Conservation (phyloP, 129 eudicot genomes). For the Erigeron canadensis region DNA sequence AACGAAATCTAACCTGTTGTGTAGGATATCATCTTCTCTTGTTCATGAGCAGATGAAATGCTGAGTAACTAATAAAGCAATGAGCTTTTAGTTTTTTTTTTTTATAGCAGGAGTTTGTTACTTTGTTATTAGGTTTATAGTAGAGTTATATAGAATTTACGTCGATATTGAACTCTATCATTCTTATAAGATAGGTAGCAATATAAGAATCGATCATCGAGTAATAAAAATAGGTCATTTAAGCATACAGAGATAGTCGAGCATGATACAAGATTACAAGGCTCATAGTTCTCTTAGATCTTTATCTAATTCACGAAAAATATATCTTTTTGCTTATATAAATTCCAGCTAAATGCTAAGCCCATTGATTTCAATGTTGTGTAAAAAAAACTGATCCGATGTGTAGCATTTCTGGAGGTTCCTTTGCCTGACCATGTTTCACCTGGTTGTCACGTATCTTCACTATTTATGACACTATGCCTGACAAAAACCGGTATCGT, state of each 20-base stretch:
- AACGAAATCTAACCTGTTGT: too few species aligned
- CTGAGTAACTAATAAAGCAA: neutral
- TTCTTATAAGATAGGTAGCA: neutral
- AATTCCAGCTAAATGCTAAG: neutral
- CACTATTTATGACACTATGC: neutral
- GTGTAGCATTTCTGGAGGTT: neutral
- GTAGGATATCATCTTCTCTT: too few species aligned
- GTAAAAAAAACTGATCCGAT: neutral
- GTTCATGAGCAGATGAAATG: too few species aligned
- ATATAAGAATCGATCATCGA: neutral
- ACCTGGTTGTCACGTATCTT: neutral
- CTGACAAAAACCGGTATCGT: neutral
- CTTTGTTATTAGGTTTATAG: neutral
- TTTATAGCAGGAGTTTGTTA: neutral
- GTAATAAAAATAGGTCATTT: neutral
- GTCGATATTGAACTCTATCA: neutral
- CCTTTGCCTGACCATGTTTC: neutral
- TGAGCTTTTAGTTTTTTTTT: slow-evolving; percentile 9
- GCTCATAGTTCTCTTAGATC: slow-evolving; percentile 4
- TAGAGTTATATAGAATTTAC: neutral
- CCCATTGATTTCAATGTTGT: neutral
- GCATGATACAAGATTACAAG: too few species aligned
- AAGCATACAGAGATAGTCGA: slow-evolving; percentile 3
- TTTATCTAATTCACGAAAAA: neutral
- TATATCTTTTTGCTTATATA: neutral